A percentile compares a stretch with the other conserved stretches of the same genome.
phyloP scores from a whole-genome alignment of 345 rosid species.

The Gynandropsis gynandra region DNA sequence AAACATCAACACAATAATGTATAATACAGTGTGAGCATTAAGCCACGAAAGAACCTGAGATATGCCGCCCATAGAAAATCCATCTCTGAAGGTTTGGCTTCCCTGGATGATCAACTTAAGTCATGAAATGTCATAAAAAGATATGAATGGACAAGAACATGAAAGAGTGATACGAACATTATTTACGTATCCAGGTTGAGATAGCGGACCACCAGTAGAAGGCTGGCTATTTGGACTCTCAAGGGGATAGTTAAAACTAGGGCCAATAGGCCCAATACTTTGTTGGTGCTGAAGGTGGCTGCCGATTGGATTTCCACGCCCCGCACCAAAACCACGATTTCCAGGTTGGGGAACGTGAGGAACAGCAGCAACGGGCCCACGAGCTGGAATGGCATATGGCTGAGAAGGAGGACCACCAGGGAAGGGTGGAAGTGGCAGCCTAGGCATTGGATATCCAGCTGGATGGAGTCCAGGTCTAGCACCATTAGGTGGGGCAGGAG shows the following conservation, averaged over 20 bases:
- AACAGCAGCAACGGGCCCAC: constrained; percentile 94
- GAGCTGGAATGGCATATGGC: constrained; percentile 94
- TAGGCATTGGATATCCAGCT: constrained; percentile 76
- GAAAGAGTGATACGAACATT: constrained; percentile 30
- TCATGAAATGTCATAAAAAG: constrained; percentile 19
- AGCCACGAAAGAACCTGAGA: constrained; percentile 58
- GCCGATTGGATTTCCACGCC: constrained; percentile 85
- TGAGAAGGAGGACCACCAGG: constrained; percentile 82
- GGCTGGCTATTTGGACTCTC: constrained; percentile 93
- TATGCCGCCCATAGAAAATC: constrained; percentile 94
- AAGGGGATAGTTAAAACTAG: constrained; percentile 63
- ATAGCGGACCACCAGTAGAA: constrained; percentile 79
- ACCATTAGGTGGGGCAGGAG: constrained; percentile 81
- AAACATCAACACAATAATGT: neutral
- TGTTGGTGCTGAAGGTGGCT: constrained; percentile 84
- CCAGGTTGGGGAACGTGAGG: constrained; percentile 86
- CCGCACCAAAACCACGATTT: constrained; percentile 81
- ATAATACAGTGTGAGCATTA: neutral
- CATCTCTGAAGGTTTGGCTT: constrained; percentile 89
- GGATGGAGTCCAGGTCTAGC: constrained; percentile 87
- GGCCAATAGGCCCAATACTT: constrained; percentile 72
- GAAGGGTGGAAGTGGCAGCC: constrained; percentile 72
- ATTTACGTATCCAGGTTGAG: constrained; percentile 94
- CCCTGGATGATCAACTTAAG: constrained; percentile 71
- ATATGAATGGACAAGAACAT: constrained; percentile 3